Evolutionary conservation across 225 moss, liverwort and hornwort genomes (phyloP).

Genomic region (Straminergon stramineum): DNA sequence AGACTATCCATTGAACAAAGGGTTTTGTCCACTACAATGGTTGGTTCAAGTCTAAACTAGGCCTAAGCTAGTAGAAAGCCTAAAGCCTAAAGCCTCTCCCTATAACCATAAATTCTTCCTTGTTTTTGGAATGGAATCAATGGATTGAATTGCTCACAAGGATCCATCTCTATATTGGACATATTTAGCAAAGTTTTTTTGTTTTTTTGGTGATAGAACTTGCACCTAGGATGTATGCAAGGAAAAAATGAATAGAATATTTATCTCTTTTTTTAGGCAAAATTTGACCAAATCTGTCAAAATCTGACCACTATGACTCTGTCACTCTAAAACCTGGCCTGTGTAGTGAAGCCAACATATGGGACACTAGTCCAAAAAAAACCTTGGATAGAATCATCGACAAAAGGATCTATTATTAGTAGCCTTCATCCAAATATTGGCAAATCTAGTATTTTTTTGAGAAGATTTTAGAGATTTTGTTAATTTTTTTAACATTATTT

Average conservation of each 20-base stretch:
- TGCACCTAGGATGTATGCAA: not conserved
- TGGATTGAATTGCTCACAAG: not conserved
- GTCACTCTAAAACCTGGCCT: no score
- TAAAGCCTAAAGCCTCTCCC: not conserved
- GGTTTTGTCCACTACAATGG: no score
- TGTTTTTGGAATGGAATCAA: not conserved
- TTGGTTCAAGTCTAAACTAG: fast-evolving
- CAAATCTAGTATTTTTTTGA: not conserved
- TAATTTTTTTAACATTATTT: not conserved
- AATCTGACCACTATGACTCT: no score
- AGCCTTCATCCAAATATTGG: not conserved
- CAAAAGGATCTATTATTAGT: not conserved
- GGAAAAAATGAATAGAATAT: no score
- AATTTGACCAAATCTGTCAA: no score
- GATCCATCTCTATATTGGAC: not conserved
- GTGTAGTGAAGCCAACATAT: no score
- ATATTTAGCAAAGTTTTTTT: not conserved
- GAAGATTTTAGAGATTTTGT: not conserved
- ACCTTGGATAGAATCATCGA: not conserved
- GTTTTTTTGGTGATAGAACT: not conserved
- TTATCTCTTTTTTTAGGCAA: no score
- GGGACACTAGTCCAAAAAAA: no score
- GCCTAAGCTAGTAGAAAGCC: not conserved
- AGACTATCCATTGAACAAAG: fast-evolving
- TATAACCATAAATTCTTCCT: not conserved